A percentile compares a stretch with the other conserved stretches of the same genome.
Evolutionary conservation across 1,284 basidiomycete genomes (phyloP).

Genomic region (Pseudozyma thailandica): DNA sequence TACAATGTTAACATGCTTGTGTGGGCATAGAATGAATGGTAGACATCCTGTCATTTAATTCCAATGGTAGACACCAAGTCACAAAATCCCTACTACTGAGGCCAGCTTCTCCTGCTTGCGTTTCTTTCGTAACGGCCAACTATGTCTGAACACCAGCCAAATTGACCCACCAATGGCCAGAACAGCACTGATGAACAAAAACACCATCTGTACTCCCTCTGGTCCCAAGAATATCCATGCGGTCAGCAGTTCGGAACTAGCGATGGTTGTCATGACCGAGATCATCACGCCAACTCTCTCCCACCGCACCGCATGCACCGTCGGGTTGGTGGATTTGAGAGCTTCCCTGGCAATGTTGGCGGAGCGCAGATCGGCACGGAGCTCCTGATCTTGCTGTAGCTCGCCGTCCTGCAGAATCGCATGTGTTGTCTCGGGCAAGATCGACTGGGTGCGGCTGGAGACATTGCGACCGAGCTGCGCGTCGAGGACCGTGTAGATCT

Average conservation of each 20-base stretch:
- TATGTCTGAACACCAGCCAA: slow-evolving; percentile 33
- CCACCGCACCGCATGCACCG: slow-evolving; percentile 15
- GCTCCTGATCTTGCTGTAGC: background rate
- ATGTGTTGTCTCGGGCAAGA: background rate
- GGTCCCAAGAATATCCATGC: slow-evolving; percentile 31
- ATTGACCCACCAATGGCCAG: slow-evolving; percentile 24
- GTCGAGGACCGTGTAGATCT: slow-evolving; percentile 27
- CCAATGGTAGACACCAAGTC: no score
- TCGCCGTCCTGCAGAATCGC: background rate
- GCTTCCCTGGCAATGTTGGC: background rate
- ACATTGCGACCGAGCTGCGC: slow-evolving; percentile 10
- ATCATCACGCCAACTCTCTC: slow-evolving; percentile 30
- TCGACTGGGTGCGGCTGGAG: background rate
- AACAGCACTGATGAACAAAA: slow-evolving; percentile 23
- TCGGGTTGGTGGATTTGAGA: background rate
- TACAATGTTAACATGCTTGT: no score
- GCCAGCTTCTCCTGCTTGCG: background rate
- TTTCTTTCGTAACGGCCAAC: slow-evolving; percentile 2
- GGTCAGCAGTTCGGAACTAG: slow-evolving; percentile 17
- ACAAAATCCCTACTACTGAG: background rate
- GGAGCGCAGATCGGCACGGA: background rate
- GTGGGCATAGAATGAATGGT: no score
- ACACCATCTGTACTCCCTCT: slow-evolving; percentile 19
- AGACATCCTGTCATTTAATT: no score
- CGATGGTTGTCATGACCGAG: slow-evolving; percentile 21